Base-by-base conservation (phyloP, 1,284 basidiomycete genomes). In the Mycosarcoma maydis region DNA sequence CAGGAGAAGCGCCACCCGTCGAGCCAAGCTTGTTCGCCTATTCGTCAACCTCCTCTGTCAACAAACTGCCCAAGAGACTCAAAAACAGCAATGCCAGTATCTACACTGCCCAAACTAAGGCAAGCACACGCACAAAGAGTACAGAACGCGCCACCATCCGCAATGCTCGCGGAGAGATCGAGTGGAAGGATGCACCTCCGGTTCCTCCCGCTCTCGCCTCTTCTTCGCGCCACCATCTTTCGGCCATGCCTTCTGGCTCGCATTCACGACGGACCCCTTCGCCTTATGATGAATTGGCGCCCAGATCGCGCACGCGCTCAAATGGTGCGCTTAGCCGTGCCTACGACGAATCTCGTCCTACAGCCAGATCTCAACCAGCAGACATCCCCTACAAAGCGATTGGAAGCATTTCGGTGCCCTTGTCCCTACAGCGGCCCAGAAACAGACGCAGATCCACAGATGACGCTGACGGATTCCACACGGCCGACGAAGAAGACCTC, bases 101-200 rank as follows among this genome's bases (percentile, higher is more conserved):
- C 20, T 49, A 55, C 23, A 58, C 66, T 4, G 37, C 55, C 8
- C 48, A 56, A n/a, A 60, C 52, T 0, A 52, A 49, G 41, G 49
- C 33, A 40, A 50, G 19, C 32, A 40, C 55, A n/a, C 37, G 50
- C 16, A 41, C 41, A 23, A 58, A 71, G 53, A 54, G 50, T 27
- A 39, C 26, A 39, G 58, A 62, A 23, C 54, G 64, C 3, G 47
- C 41, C 20, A 68, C 41, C 33, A 50, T 72, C 16, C 58, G 69
- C 29, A 72, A 72, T 26, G 69, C 64, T 26, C 64, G 69, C 2
- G 64, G 69, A 14, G 69, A 68, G 26, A 72, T 72, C 38, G 69
- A 72, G 24, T 72, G 69, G 69, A 72, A 60, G 33, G 55, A 67
- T 23, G 47, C 51, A 1, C 57, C 68, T 17, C 57, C 57, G 5